phyloP scores from a whole-genome alignment of 768 basidiomycete genomes.

The Tricholoma flavovirens region DNA sequence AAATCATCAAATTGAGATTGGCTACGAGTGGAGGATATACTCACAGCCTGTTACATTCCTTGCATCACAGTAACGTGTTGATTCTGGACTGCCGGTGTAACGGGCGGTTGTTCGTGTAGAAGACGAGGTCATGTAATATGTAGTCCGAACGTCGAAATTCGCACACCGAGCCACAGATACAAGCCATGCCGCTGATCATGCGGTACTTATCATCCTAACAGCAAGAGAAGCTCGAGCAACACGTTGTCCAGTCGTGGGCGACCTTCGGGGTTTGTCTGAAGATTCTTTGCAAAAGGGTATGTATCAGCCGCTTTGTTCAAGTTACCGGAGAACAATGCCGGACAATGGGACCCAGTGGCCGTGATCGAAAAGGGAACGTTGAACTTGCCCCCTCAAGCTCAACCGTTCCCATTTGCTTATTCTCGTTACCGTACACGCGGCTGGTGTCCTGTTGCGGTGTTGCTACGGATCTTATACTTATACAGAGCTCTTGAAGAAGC shows the following conservation, averaged over 20 bases:
- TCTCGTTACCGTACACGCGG: slow-evolving; percentile 6
- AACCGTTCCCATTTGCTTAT: neutral
- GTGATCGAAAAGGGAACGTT: neutral
- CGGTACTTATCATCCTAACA: neutral
- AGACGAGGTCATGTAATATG: neutral
- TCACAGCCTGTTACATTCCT: too few relatives aligned
- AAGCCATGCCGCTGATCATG: too few relatives aligned
- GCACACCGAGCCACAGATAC: too few relatives aligned
- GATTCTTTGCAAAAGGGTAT: neutral
- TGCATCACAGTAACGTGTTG: neutral
- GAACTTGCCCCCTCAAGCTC: neutral
- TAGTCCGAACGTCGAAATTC: neutral
- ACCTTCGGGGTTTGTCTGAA: neutral
- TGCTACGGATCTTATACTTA: neutral
- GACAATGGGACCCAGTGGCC: neutral
- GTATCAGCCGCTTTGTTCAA: neutral
- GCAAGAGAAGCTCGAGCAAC: neutral
- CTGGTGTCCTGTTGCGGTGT: slow-evolving; percentile 9
- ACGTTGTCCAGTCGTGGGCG: neutral
- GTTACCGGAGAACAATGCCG: neutral
- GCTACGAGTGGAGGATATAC: too few relatives aligned
- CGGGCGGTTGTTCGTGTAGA: neutral
- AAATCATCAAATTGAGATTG: too few relatives aligned
- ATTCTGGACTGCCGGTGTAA: neutral
- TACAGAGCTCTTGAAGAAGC: neutral